Evolutionary conservation across 2,329 filamentous ascomycete species (phyloP).

Genomic region (Trichoderma brevicompactum): DNA sequence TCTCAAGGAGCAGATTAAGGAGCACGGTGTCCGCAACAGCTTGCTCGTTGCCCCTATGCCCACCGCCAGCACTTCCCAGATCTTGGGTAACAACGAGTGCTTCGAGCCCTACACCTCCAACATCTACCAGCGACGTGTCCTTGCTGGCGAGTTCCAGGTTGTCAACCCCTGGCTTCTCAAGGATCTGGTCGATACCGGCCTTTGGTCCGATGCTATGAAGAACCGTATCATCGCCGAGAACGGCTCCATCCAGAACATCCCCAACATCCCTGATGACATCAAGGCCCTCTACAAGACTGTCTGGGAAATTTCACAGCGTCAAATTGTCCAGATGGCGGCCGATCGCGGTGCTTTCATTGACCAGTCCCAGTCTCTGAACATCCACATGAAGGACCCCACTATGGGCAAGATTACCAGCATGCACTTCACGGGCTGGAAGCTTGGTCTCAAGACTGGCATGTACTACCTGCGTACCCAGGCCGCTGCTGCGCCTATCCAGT

Average conservation of each 20-base stretch:
- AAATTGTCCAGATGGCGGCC: conserved; percentile 95
- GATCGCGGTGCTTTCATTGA: conserved; percentile 99
- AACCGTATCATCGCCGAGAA: conserved; percentile 98
- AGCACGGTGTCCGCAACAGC: conserved; percentile 94
- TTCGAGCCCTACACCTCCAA: conserved; percentile 99
- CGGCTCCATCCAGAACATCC: conserved; percentile 94
- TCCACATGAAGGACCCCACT: conserved; percentile 98
- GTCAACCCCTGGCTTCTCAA: conserved; percentile 99
- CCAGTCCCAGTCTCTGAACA: conserved; percentile 98
- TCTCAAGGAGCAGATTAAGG: conserved; percentile 87
- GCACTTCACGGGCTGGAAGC: conserved; percentile 99
- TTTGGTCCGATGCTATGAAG: conserved; percentile 99
- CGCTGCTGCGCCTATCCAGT: conserved; percentile 94
- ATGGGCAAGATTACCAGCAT: conserved; percentile 99
- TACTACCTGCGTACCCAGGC: conserved; percentile 99
- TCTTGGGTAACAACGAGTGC: conserved; percentile 98
- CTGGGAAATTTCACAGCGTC: conserved; percentile 97
- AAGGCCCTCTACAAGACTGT: conserved; percentile 99
- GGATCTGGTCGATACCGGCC: conserved; percentile 94
- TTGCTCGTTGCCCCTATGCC: conserved; percentile 96
- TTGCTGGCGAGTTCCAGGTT: conserved; percentile 98
- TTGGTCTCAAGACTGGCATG: conserved; percentile 99
- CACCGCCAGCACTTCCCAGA: conserved; percentile 95
- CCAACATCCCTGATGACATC: conserved; percentile 93
- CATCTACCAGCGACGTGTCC: conserved; percentile 97